phyloP scores from a whole-genome alignment of 345 rosid species.

The Lepidium aucheri region DNA sequence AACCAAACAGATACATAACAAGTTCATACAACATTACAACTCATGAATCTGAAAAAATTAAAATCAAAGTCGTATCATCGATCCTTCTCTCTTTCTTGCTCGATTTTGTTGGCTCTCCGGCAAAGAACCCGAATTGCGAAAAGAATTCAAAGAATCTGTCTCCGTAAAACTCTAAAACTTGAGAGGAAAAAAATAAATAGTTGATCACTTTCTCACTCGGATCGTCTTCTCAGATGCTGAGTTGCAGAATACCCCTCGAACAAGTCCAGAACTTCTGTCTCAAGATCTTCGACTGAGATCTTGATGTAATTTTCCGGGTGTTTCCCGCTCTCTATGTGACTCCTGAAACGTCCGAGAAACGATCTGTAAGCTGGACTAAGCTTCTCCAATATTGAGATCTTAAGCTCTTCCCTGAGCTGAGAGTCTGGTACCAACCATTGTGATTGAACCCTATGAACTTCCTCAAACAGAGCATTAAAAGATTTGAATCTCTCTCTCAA shows the following conservation, averaged over 20 bases:
- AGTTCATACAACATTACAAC: slow-evolving; percentile 25
- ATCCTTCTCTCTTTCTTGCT: slow-evolving; percentile 7
- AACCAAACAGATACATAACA: slow-evolving; percentile 16
- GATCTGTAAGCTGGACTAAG: slow-evolving; percentile 90
- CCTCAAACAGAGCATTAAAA: slow-evolving; percentile 81
- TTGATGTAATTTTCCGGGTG: slow-evolving; percentile 96
- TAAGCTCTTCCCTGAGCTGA: slow-evolving; percentile 87
- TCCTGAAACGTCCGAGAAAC: slow-evolving; percentile 85
- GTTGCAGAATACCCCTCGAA: slow-evolving; percentile 79
- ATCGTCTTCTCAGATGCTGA: slow-evolving; percentile 78
- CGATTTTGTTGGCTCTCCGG: background rate
- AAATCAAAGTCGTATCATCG: slow-evolving; percentile 20
- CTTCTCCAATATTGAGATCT: slow-evolving; percentile 81
- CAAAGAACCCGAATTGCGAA: slow-evolving; percentile 17
- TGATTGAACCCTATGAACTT: slow-evolving; percentile 79
- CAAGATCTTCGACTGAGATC: slow-evolving; percentile 85
- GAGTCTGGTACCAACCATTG: slow-evolving; percentile 74
- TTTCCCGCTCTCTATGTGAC: slow-evolving; percentile 85
- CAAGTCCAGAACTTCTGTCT: slow-evolving; percentile 84
- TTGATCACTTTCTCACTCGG: slow-evolving; percentile 35
- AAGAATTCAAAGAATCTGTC: slow-evolving; percentile 28
- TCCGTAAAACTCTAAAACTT: slow-evolving; percentile 28
- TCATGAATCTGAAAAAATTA: slow-evolving; percentile 8
- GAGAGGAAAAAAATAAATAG: slow-evolving; percentile 6
- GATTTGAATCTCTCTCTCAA: slow-evolving; percentile 85